Conservation (phyloP, 2,329 filamentous ascomycete genomes). For the Arthrobotrys pseudoclavata region DNA sequence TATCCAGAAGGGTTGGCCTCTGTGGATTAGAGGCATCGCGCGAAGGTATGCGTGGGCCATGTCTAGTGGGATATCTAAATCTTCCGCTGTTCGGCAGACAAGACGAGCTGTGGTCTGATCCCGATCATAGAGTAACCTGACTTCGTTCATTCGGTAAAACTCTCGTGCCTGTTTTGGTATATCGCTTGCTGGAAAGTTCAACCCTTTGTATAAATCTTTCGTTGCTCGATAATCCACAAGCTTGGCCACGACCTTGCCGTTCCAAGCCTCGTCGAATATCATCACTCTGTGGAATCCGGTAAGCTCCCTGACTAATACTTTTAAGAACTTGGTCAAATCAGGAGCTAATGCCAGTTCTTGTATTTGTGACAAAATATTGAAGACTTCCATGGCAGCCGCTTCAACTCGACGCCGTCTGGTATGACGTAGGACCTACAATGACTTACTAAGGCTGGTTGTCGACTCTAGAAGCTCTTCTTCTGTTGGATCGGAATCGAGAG, state of each 20-base stretch:
- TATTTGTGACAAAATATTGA: slow-evolving; percentile 91
- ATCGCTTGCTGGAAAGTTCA: slow-evolving; percentile 89
- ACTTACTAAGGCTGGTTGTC: slow-evolving; percentile 80
- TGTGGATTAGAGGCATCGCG: slow-evolving; percentile 89
- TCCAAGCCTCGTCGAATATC: slow-evolving; percentile 86
- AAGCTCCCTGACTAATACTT: slow-evolving; percentile 86
- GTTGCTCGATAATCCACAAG: slow-evolving; percentile 84
- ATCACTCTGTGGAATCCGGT: slow-evolving; percentile 93
- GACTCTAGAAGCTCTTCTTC: slow-evolving; percentile 80
- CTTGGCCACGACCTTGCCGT: slow-evolving; percentile 88
- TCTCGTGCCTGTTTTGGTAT: slow-evolving; percentile 88
- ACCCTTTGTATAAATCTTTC: slow-evolving; percentile 85
- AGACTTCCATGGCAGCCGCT: slow-evolving; percentile 87
- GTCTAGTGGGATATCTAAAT: slow-evolving; percentile 81
- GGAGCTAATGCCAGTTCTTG: slow-evolving; percentile 83
- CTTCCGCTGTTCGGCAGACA: slow-evolving; percentile 81
- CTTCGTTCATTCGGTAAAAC: slow-evolving; percentile 91
- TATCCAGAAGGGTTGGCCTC: slow-evolving; percentile 87
- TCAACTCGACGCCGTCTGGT: slow-evolving; percentile 82
- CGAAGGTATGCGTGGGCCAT: slow-evolving; percentile 84
- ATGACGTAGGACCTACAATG: slow-evolving; percentile 80
- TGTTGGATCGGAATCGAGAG: slow-evolving; percentile 79
- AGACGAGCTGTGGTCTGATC: slow-evolving; percentile 83
- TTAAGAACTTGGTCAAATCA: slow-evolving; percentile 79
- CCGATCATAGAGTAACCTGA: slow-evolving; percentile 86